Percentiles rank a stretch among this genome's conserved stretches.
phyloP scores from a whole-genome alignment of 1,284 basidiomycete species.

The Puccinia triticina region DNA sequence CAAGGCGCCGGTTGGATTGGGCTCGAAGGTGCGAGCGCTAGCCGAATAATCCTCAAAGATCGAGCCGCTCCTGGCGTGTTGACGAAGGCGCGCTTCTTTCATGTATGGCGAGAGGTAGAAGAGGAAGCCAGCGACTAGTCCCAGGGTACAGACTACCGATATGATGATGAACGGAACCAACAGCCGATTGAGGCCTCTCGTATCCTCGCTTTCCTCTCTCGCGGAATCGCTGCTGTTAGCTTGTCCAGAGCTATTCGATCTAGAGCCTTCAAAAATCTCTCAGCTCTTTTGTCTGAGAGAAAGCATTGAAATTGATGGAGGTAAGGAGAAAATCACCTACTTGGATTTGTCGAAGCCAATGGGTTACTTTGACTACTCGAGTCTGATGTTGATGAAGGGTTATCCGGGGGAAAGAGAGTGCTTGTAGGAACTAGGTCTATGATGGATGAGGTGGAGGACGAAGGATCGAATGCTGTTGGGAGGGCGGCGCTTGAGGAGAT shows the following conservation, averaged over 20 bases:
- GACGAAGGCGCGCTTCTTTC: neutral
- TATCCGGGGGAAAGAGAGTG: neutral
- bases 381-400: neutral
- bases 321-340: neutral
- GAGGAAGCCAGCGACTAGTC: neutral
- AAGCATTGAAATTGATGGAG: neutral
- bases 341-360: neutral
- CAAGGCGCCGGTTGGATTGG: constrained; percentile 18
- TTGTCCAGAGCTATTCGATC: neutral
- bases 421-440: neutral
- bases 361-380: neutral
- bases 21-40: constrained; percentile 18
- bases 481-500: constrained; percentile 4
- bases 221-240: neutral
- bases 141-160: constrained; percentile 1
- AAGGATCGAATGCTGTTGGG: neutral
- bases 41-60: constrained; percentile 29
- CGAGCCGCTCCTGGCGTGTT: neutral
- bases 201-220: neutral
- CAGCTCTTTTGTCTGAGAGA: neutral
- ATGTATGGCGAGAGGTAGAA: constrained; percentile 1
- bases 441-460: neutral
- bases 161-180: constrained; percentile 14
- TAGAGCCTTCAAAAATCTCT: neutral
- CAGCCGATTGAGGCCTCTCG: neutral